Evolutionary conservation across 164 flowering plant species (phyloP).

Genomic region (Kalanchoe fedtschenkoi): DNA sequence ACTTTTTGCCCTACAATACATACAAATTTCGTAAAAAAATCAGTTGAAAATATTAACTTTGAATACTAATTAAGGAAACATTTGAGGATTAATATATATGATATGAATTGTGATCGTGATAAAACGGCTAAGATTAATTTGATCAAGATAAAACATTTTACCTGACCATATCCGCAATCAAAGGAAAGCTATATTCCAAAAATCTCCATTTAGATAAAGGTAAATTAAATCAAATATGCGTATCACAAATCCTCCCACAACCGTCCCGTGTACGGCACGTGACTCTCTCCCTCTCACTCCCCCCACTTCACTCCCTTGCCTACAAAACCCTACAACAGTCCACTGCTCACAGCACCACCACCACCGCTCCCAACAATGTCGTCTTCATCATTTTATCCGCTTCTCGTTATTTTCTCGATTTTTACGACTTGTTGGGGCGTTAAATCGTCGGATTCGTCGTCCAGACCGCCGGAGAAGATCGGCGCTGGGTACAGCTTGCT

Average conservation of each 20-base stretch:
- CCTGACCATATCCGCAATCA: not conserved
- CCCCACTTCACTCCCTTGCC: not conserved
- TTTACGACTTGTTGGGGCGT: not conserved
- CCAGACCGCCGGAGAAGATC: slow-evolving; percentile 3
- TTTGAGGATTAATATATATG: too few relatives aligned
- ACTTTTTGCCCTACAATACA: too few relatives aligned
- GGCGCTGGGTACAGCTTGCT: not conserved
- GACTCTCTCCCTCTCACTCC: not conserved
- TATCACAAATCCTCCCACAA: not conserved
- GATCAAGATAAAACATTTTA: not conserved
- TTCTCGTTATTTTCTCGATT: not conserved
- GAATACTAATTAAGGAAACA: too few relatives aligned
- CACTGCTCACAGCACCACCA: not conserved
- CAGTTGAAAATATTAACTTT: too few relatives aligned
- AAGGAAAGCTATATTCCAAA: slow-evolving; percentile 1
- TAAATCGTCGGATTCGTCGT: too few relatives aligned
- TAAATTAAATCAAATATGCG: not conserved
- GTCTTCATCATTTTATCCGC: not conserved
- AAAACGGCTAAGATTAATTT: not conserved
- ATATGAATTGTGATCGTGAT: not conserved
- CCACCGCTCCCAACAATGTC: not conserved
- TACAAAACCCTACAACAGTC: slow-evolving; percentile 5
- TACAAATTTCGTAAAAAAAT: too few relatives aligned
- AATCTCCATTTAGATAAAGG: not conserved
- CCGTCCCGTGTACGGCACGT: not conserved